Base-by-base conservation (phyloP, 805 yeast species). In the Wickerhamiella spandovensis region DNA sequence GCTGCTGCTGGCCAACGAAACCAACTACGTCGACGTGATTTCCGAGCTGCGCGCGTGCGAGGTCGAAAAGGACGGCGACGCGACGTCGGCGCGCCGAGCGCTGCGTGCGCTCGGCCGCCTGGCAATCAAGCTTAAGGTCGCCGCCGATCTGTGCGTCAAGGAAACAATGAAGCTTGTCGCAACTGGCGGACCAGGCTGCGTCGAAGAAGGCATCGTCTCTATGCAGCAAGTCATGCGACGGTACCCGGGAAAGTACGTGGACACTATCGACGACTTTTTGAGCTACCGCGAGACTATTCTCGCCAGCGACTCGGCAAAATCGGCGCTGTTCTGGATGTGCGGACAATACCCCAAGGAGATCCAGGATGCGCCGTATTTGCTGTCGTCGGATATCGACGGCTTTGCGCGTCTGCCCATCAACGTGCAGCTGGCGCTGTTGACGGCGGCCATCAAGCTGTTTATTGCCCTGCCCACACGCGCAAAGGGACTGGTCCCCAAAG, bases 51-150 rank as follows among this genome's bases (percentile, higher is more conserved):
- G 79, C 54, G 95, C 84, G 58, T 89, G 89, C 64, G 94, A 95
- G 4, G 77, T 87, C 0, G 95, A 86, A 59, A 35, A 35, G 9
- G 39, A 35, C 39, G 80, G 85, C 13, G 96, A 89, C 64, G 75
- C 81, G 22, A 82, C 83, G 51, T 86, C 88, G 82, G 85, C 89
- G 1, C 71, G 95, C 50, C 84, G 87, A 59, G 88, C 97, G 0
- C 79, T 90, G 2, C 69, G 95, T 52, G 95, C 95, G 0, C 79
- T 90, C 54, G 97, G 97, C 1, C 85, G 88, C 60, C 68, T 90
- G 20, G 95, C 96, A 0, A 79, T 88, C 24, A 86, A 85, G 60
- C 66, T 87, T 15, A 79, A 78, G 23, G 64, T 64, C 8, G 78
- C 84, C 0, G 80, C 89, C 0, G 67, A 71, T 5, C 71, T 71